These are phyloP conservation scores for Zymoseptoria pseudotritici DNA, from an alignment of 2,329 filamentous ascomycete species.

Conservation along the genomic window DNA sequence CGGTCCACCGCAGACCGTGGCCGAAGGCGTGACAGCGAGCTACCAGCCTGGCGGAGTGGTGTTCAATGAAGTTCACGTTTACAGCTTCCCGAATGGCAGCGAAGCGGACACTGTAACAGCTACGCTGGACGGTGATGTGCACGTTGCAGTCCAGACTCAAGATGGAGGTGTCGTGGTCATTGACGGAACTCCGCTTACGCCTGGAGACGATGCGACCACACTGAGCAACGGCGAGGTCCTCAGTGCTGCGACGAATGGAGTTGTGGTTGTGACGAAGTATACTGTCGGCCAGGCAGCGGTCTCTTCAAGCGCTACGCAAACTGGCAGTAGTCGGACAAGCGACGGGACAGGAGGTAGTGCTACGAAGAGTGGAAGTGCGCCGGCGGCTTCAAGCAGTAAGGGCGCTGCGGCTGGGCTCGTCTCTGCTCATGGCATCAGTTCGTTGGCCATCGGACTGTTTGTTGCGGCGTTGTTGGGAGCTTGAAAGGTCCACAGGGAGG, in stretches of 20 bases:
- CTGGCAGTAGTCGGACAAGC: not conserved
- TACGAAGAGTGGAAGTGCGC: not conserved
- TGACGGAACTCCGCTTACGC: conserved; percentile 9
- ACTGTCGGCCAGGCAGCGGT: not conserved
- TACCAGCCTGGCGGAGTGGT: conserved; percentile 12
- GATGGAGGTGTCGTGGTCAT: conserved; percentile 10
- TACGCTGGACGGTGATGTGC: conserved; percentile 4
- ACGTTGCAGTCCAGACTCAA: conserved; percentile 8
- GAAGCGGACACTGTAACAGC: conserved; percentile 5
- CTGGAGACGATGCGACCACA: conserved; percentile 9
- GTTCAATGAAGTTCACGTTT: conserved; percentile 5
- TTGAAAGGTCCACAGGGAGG: not conserved
- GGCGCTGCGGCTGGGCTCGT: not conserved
- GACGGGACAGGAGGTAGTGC: no score
- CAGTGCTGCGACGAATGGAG: conserved; percentile 10
- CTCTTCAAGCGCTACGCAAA: not conserved
- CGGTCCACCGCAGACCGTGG: conserved; percentile 12
- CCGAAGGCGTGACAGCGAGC: conserved; percentile 10
- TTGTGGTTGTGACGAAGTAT: not conserved
- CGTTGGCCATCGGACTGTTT: not conserved
- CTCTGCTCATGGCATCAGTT: not conserved
- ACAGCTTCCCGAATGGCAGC: conserved; percentile 1
- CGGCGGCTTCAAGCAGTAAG: not conserved
- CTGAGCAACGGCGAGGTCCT: conserved; percentile 10
- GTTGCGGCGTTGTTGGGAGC: not conserved